Evolutionary conservation across 139 green algal species (phyloP).

Genomic region (Cymbomonas tetramitiformis): DNA sequence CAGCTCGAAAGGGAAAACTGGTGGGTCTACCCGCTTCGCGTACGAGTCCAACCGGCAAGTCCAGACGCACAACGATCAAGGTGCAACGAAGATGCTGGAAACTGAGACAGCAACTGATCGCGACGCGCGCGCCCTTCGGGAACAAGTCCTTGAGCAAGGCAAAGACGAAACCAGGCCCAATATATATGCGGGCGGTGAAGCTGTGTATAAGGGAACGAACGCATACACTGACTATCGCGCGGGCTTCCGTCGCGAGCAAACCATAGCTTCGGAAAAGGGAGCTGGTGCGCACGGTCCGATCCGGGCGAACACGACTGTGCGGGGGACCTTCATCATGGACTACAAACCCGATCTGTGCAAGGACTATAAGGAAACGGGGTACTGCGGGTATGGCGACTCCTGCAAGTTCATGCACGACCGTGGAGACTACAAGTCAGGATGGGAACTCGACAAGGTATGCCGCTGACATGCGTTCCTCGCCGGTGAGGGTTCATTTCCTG

Average conservation of each 20-base stretch:
- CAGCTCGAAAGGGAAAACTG: too few species aligned
- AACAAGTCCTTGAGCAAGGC: constrained; percentile 3
- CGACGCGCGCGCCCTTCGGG: constrained; percentile 2
- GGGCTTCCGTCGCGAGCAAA: constrained; percentile 11
- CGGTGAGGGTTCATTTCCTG: too few species aligned
- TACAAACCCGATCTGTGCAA: constrained; percentile 98
- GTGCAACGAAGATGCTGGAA: constrained; percentile 2
- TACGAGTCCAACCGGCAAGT: too few species aligned
- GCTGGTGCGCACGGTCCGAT: constrained; percentile 65
- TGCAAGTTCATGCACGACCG: constrained; percentile 99
- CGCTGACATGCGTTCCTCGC: too few species aligned
- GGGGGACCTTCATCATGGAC: constrained; percentile 65
- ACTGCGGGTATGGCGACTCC: constrained; percentile 76
- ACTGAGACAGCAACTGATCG: constrained; percentile 6
- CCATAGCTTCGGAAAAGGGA: constrained; percentile 40
- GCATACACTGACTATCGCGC: constrained; percentile 10
- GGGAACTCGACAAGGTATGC: constrained; percentile 46
- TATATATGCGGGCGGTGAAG: background rate
- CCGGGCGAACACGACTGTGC: constrained; percentile 50
- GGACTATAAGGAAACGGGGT: constrained; percentile 84
- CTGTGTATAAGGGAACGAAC: constrained; percentile 9
- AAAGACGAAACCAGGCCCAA: background rate
- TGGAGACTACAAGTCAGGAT: constrained; percentile 89
- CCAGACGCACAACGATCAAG: too few species aligned
- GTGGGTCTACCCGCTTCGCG: too few species aligned